Percentiles rank a stretch among this genome's conserved stretches.
Evolutionary conservation across 2,329 filamentous ascomycete species (phyloP).

Genomic region (Colletotrichum tabaci): DNA sequence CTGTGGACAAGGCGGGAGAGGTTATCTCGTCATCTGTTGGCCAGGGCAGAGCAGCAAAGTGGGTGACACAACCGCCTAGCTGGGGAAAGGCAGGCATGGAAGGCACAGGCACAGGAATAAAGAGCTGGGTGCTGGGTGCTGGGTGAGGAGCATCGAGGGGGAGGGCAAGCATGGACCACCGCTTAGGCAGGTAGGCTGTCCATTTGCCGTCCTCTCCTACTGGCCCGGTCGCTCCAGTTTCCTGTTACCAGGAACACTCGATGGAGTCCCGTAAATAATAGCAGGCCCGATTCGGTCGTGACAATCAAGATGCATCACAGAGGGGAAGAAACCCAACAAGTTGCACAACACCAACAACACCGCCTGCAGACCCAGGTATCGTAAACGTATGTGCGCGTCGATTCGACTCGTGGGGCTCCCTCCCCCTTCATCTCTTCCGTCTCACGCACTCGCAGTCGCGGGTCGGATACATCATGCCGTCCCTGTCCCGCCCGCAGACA

Average conservation of each 20-base stretch:
- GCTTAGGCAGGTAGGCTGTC: conserved; percentile 26
- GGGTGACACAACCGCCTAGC: conserved; percentile 7
- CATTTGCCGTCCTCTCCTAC: conserved; percentile 18
- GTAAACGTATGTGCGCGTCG: too few relatives aligned
- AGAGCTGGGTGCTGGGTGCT: not conserved
- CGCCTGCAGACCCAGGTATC: too few relatives aligned
- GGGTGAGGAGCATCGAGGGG: conserved; percentile 15
- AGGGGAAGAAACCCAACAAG: not conserved
- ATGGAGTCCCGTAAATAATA: conserved; percentile 3
- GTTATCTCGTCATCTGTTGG: conserved; percentile 37
- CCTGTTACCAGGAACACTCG: conserved; percentile 27
- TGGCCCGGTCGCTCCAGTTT: conserved; percentile 32
- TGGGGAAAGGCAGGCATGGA: conserved; percentile 3
- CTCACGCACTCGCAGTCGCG: conserved; percentile 11
- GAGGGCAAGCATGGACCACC: conserved; percentile 36
- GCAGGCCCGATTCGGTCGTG: conserved; percentile 5
- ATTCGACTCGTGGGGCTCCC: not conserved
- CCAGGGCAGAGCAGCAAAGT: conserved; percentile 17
- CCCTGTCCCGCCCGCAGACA: conserved; percentile 15
- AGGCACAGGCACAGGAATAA: not conserved
- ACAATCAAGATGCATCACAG: not conserved
- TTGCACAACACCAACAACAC: not conserved
- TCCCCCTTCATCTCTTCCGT: conserved; percentile 9
- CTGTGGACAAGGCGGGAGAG: conserved; percentile 27
- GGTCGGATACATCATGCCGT: conserved; percentile 16